Base-by-base conservation (phyloP, 2,329 filamentous ascomycete genomes). In the Penicillium sp. region DNA sequence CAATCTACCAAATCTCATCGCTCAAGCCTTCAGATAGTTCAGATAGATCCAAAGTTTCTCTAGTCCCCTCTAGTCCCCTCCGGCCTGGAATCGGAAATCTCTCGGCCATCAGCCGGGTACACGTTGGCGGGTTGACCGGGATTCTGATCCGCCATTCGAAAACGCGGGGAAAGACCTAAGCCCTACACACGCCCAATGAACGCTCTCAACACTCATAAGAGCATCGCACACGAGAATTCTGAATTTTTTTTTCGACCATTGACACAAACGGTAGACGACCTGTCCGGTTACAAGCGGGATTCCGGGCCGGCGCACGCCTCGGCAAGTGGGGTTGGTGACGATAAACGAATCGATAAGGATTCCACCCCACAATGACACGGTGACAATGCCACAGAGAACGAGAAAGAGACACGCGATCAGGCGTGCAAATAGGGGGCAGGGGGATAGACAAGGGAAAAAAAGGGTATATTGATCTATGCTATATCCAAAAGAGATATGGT, bases 391-490 rank as follows among this genome's bases (percentile, higher is more conserved):
- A 52, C n/a, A 54, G 16, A 19, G 45, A 6, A 11, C 30, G 16
- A 22, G 22, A 16, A 25, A n/a, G 19, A 6, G 52, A 37, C 52
- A 54, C 35, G 52, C 22, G 22, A 54, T 28, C 14, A 22, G 35
- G 33, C 26, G 25, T 4, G 30, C 37, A 37, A 40, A 40, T 26
- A 14, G 25, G n/a, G 7, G 40, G 26, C 26, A 14, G 25, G n/a
- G 7, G 40, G 26, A 22, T n/a, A 45, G 33, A 53, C 48, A 14
- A 49, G 60, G 59, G 46, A 45, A 35, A 54, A 57, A 53, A 57
- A 65, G 66, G 68, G 66, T 70, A 70, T 70, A 70, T 68, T 70
- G 65, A 42, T 68, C 60, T 65, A 53, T 57, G 55, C 37, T 55
- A 48, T 33, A 33, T 33, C 30, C 30, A 33, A 33, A 10, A 8